phyloP scores from a whole-genome alignment of 2,329 filamentous ascomycete genomes.

The Aspergillus sp. region DNA sequence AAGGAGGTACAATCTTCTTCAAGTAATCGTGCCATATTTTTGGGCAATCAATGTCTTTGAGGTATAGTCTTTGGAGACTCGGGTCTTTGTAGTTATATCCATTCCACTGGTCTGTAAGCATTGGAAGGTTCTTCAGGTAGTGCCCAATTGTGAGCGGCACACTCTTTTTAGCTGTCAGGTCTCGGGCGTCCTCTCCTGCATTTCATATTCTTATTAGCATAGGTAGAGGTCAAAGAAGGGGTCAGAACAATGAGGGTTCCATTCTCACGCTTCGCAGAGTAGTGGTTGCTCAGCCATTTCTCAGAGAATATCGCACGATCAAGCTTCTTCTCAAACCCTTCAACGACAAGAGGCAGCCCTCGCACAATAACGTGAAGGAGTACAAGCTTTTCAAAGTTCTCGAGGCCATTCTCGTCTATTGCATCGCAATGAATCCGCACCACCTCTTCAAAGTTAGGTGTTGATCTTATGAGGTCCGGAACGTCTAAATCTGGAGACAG shows the following conservation, averaged over 20 bases:
- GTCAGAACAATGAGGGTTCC: slow-evolving; percentile 16
- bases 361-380: slow-evolving; percentile 77
- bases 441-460: slow-evolving; percentile 83
- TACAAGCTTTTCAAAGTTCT: slow-evolving; percentile 83
- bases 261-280: slow-evolving; percentile 72
- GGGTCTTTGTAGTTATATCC: slow-evolving; percentile 74
- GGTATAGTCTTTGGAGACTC: slow-evolving; percentile 79
- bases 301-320: slow-evolving; percentile 76
- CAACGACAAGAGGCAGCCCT: slow-evolving; percentile 86
- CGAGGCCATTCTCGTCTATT: slow-evolving; percentile 72
- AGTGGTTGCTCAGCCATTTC: slow-evolving; percentile 75
- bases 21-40: slow-evolving; percentile 80
- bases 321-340: slow-evolving; percentile 77
- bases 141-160: slow-evolving; percentile 85
- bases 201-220: not conserved
- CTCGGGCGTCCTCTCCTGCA: slow-evolving; percentile 78
- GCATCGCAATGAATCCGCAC: slow-evolving; percentile 75
- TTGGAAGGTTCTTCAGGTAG: slow-evolving; percentile 83
- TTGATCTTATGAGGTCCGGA: slow-evolving; percentile 69
- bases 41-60: slow-evolving; percentile 97
- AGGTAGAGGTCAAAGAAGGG: not conserved
- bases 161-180: slow-evolving; percentile 70
- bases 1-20: slow-evolving; percentile 72
- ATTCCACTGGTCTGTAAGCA: slow-evolving; percentile 80
- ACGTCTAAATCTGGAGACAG: slow-evolving; percentile 85